Percentiles rank a stretch among this genome's conserved stretches.
Evolutionary conservation across 108 stramenopile species (phyloP).

Genomic region (Asterionellopsis glacialis): DNA sequence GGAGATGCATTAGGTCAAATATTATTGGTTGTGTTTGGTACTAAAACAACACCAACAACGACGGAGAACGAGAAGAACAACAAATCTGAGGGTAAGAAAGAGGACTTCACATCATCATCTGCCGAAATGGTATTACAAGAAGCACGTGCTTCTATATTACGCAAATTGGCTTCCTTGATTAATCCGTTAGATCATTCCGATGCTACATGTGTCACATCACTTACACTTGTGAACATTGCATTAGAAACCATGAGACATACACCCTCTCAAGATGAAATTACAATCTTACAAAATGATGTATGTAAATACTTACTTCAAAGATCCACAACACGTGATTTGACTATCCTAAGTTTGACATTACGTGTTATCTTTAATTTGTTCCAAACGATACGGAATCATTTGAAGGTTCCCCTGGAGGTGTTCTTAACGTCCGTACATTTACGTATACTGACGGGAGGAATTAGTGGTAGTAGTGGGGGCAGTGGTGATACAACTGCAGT

Average conservation of each 20-base stretch:
- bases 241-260: constrained; percentile 79
- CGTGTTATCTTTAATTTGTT: constrained; percentile 97
- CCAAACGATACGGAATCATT: constrained; percentile 88
- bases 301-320: constrained; percentile 86
- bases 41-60: background rate
- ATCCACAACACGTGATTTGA: constrained; percentile 81
- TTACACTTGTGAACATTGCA: constrained; percentile 91
- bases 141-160: constrained; percentile 59
- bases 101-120: no score
- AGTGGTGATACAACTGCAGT: no score
- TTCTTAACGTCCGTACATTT: constrained; percentile 91
- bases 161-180: constrained; percentile 68
- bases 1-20: constrained; percentile 75
- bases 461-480: no score
- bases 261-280: constrained; percentile 34
- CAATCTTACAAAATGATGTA: constrained; percentile 85
- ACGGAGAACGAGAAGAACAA: background rate
- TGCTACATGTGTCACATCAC: constrained; percentile 59
- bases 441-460: constrained; percentile 39
- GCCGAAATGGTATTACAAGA: no score
- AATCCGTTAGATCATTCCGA: constrained; percentile 78
- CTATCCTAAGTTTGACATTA: constrained; percentile 80
- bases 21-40: constrained; percentile 67
- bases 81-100: no score
- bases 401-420: constrained; percentile 97